Percentiles rank a stretch among this genome's conserved stretches.
phyloP scores from a whole-genome alignment of 2,329 filamentous ascomycete genomes.

The Alternaria sp. region DNA sequence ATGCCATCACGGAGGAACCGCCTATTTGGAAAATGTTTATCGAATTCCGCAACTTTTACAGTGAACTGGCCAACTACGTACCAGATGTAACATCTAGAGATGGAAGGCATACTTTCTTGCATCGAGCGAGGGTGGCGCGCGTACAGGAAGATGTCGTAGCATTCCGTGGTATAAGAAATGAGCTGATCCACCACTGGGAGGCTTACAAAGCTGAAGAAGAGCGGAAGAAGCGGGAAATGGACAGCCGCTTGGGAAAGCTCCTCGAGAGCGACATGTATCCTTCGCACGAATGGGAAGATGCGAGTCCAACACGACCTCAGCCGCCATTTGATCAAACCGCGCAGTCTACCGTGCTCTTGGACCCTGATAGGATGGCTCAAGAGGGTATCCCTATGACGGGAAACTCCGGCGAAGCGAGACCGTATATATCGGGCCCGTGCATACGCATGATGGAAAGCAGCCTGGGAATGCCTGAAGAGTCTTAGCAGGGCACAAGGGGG shows the following conservation, averaged over 20 bases:
- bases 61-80: conserved; percentile 27
- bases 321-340: neutral
- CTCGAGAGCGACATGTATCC: conserved; percentile 40
- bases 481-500: no score
- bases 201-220: conserved; percentile 36
- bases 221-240: conserved; percentile 31
- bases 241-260: conserved; percentile 27
- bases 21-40: conserved; percentile 44
- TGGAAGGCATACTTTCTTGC: conserved; percentile 37
- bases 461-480: neutral
- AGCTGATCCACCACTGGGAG: conserved; percentile 43
- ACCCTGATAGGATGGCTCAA: conserved; percentile 14
- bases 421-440: neutral
- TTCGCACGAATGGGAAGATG: conserved; percentile 20
- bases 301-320: neutral
- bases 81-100: conserved; percentile 18
- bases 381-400: conserved; percentile 25
- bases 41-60: conserved; percentile 45
- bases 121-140: conserved; percentile 46
- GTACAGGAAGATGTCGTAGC: conserved; percentile 42
- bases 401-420: neutral
- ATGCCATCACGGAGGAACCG: conserved; percentile 23
- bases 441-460: neutral
- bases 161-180: conserved; percentile 37
- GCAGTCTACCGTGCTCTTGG: conserved; percentile 16